These are phyloP conservation scores for Umbelopsis vinacea DNA, from an alignment of 192 early-diverging fungal species.

Conservation along the genomic window DNA sequence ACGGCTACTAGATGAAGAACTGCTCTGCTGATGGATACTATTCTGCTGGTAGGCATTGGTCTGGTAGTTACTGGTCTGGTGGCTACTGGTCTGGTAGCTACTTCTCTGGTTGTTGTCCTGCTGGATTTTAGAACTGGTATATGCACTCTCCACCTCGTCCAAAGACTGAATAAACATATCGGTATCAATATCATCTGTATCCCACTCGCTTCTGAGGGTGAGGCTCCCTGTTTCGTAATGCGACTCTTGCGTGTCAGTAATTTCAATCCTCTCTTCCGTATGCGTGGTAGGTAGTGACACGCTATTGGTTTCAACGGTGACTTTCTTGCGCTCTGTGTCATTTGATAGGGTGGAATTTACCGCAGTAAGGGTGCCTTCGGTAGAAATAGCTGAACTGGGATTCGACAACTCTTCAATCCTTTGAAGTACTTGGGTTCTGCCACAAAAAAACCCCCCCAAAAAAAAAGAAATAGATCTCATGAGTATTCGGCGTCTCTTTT, in stretches of 20 bases:
- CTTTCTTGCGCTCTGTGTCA: background rate
- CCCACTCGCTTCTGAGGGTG: background rate
- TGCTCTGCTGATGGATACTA: no score
- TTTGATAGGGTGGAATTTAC: background rate
- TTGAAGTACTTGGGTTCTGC: background rate
- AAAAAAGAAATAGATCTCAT: no score
- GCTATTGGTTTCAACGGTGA: background rate
- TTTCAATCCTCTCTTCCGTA: background rate
- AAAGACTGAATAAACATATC: slow-evolving; percentile 10
- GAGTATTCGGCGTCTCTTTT: no score
- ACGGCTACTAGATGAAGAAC: no score
- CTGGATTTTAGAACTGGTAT: background rate
- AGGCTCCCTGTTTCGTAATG: background rate
- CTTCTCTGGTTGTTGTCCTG: background rate
- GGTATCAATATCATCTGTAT: slow-evolving; percentile 6
- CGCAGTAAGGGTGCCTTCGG: background rate
- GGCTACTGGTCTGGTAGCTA: background rate
- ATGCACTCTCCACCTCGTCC: slow-evolving; percentile 11
- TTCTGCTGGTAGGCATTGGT: background rate
- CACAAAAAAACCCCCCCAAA: no score
- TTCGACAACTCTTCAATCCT: slow-evolving; percentile 1
- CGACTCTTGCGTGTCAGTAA: background rate
- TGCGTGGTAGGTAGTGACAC: background rate
- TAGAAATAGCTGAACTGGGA: background rate
- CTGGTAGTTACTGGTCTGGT: background rate